phyloP scores from a whole-genome alignment of 108 stramenopile genomes.

The Bacterosira constricta region DNA sequence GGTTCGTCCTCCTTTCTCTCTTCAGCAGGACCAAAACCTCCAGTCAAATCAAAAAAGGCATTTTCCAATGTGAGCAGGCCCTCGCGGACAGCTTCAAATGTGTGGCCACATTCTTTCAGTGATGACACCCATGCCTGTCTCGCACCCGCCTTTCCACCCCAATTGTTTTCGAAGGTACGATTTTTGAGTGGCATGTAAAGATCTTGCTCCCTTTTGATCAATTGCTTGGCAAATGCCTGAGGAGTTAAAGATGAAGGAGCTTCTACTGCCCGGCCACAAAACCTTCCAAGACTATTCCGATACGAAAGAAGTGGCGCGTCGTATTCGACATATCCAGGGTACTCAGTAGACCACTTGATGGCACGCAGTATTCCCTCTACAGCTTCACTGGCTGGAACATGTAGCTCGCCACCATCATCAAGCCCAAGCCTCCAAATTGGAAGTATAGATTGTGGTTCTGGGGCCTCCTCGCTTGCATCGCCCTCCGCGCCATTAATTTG shows the following conservation, averaged over 20 bases:
- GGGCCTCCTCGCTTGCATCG: constrained; percentile 15
- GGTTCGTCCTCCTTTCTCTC: constrained; percentile 24
- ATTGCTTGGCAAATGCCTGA: constrained; percentile 65
- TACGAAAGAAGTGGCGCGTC: constrained; percentile 77
- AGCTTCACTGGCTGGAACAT: constrained; percentile 51
- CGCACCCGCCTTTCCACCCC: constrained; percentile 85
- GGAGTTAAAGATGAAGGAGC: constrained; percentile 71
- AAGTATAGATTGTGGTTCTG: constrained; percentile 39
- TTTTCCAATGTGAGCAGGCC: constrained; percentile 81
- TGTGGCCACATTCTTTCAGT: constrained; percentile 77
- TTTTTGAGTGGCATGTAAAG: constrained; percentile 78
- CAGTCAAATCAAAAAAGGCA: constrained; percentile 76
- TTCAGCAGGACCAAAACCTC: constrained; percentile 58
- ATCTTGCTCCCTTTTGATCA: constrained; percentile 83
- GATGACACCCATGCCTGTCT: constrained; percentile 81
- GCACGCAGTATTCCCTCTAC: constrained; percentile 67
- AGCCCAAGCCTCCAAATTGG: constrained; percentile 60
- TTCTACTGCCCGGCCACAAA: constrained; percentile 79
- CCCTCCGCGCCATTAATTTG: constrained; percentile 29
- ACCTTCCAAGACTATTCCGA: constrained; percentile 72
- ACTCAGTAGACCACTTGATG: constrained; percentile 56
- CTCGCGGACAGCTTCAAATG: constrained; percentile 64
- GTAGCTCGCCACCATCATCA: constrained; percentile 61
- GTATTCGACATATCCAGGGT: constrained; percentile 69
- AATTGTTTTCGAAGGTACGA: constrained; percentile 70